These are phyloP conservation scores for Pseudotsuga menziesii DNA, from an alignment of 75 land plant genomes.

Conservation along the genomic window DNA sequence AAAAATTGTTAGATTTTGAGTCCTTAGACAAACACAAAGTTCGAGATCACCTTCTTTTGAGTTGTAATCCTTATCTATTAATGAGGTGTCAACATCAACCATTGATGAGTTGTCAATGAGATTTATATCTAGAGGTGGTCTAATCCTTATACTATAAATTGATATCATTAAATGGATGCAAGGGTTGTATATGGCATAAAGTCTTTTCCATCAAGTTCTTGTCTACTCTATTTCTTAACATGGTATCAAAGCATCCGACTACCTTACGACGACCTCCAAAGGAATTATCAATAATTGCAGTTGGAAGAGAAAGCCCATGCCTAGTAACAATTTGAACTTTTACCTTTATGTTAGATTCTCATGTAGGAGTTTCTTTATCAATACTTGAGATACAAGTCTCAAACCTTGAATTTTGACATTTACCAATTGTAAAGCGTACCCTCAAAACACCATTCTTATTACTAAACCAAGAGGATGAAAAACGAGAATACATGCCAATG, in stretches of 20 bases:
- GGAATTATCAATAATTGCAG: neutral
- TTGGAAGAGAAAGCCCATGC: neutral
- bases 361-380: neutral
- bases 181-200: no score
- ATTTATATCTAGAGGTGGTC: no score
- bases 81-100: no score
- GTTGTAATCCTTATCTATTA: no score
- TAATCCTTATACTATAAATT: no score
- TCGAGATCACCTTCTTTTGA: no score
- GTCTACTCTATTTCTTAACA: no score
- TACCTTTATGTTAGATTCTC: neutral
- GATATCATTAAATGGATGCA: no score
- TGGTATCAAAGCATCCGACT: neutral
- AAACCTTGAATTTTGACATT: constrained; percentile 6
- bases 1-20: no score
- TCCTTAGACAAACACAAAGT: no score
- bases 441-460: neutral
- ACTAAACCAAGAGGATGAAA: constrained; percentile 8
- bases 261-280: neutral
- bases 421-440: constrained; percentile 9
- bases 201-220: no score
- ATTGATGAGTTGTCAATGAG: no score
- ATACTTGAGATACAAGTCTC: constrained; percentile 4
- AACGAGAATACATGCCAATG: constrained; percentile 10
- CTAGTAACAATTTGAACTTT: neutral